phyloP scores from a whole-genome alignment of 495 filamentous ascomycete species.

The Penicillium goetzii region DNA sequence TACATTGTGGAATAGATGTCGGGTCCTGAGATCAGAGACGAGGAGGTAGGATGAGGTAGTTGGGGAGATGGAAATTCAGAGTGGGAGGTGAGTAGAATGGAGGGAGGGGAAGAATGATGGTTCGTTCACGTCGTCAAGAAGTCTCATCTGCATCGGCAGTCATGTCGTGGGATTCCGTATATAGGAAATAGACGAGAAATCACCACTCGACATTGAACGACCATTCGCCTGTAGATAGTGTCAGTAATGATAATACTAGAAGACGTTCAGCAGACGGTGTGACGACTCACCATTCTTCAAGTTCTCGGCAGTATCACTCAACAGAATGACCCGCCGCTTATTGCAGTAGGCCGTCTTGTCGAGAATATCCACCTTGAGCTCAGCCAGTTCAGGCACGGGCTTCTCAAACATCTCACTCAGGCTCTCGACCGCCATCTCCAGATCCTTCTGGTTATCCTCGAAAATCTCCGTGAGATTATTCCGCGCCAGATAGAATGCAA shows the following conservation, averaged over 20 bases:
- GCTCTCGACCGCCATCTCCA: slow-evolving; percentile 94
- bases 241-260: slow-evolving; percentile 9
- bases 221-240: slow-evolving; percentile 42
- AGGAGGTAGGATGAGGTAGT: background rate
- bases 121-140: slow-evolving; percentile 45
- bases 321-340: slow-evolving; percentile 83
- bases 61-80: background rate
- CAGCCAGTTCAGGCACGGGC: slow-evolving; percentile 78
- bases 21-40: background rate
- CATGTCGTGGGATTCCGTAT: background rate
- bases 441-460: slow-evolving; percentile 97
- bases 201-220: slow-evolving; percentile 51
- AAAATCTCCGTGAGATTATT: slow-evolving; percentile 98
- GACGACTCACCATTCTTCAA: slow-evolving; percentile 74
- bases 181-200: background rate
- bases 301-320: slow-evolving; percentile 90
- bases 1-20: background rate
- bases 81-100: background rate
- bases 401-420: slow-evolving; percentile 98
- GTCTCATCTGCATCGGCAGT: slow-evolving; percentile 15
- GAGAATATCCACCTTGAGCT: slow-evolving; percentile 94
- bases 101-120: background rate
- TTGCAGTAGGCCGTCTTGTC: slow-evolving; percentile 97
- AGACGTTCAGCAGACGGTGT: background rate
- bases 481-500: slow-evolving; percentile 91